Evolutionary conservation across 495 filamentous ascomycete genomes (phyloP).

Genomic region (Lepidopterella palustris): DNA sequence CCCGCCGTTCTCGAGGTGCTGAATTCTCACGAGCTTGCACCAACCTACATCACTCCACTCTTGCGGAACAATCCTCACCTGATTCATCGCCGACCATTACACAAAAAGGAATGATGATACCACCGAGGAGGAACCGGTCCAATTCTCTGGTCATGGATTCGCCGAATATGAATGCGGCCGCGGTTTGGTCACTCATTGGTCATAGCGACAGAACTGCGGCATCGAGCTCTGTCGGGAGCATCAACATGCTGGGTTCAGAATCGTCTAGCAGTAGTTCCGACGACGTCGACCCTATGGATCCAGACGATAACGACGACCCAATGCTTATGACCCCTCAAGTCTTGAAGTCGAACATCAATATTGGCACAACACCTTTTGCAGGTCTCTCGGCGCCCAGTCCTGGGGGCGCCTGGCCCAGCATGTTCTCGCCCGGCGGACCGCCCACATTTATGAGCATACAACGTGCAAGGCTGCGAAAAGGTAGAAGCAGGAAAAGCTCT

Average conservation of each 20-base stretch:
- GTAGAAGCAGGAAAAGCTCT: slow-evolving; percentile 57
- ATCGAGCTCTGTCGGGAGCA: slow-evolving; percentile 80
- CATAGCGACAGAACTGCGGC: slow-evolving; percentile 62
- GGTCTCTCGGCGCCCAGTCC: slow-evolving; percentile 5
- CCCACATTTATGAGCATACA: slow-evolving; percentile 48
- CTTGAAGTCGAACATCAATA: slow-evolving; percentile 39
- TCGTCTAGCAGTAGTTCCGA: slow-evolving; percentile 68
- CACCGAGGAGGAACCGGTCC: slow-evolving; percentile 47
- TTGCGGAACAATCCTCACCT: slow-evolving; percentile 83
- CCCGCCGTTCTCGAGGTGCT: slow-evolving; percentile 75
- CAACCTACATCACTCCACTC: slow-evolving; percentile 89
- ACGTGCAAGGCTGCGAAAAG: slow-evolving; percentile 51
- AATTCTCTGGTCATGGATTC: slow-evolving; percentile 43
- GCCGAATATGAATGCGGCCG: slow-evolving; percentile 35
- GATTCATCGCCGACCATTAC: slow-evolving; percentile 87
- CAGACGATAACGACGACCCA: slow-evolving; percentile 70
- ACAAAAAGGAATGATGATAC: slow-evolving; percentile 73
- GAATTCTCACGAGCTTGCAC: slow-evolving; percentile 94
- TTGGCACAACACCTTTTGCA: slow-evolving; percentile 34
- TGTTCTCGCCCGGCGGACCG: slow-evolving; percentile 56
- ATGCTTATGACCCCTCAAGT: slow-evolving; percentile 65
- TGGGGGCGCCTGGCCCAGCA: slow-evolving; percentile 39
- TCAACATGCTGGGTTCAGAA: slow-evolving; percentile 72
- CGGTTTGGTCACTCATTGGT: slow-evolving; percentile 36
- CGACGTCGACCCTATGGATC: slow-evolving; percentile 72